Conservation (phyloP, 176 grass and related monocot species). For the Lolium perenne region DNA sequence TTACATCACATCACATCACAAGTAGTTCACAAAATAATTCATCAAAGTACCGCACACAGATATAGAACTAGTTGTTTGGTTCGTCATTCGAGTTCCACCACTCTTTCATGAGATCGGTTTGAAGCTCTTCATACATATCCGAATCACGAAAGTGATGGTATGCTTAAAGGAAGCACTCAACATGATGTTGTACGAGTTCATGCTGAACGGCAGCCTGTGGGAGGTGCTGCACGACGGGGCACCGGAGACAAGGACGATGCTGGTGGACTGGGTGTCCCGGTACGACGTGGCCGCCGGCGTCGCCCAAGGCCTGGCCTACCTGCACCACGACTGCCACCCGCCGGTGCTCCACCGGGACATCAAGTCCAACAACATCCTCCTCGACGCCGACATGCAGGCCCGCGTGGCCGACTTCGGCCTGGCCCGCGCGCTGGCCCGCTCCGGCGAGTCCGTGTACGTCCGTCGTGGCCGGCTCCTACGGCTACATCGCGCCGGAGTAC, state of each 20-base stretch:
- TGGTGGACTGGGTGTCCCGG: conserved; percentile 81
- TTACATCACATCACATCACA: too few species aligned
- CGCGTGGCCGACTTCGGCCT: conserved; percentile 92
- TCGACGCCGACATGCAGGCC: conserved; percentile 79
- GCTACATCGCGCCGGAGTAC: conserved; percentile 99
- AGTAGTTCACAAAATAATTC: too few species aligned
- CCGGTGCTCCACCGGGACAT: conserved; percentile 92
- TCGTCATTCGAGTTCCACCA: too few species aligned
- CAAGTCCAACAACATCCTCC: conserved; percentile 95
- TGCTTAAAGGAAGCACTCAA: too few species aligned
- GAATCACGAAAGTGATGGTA: too few species aligned
- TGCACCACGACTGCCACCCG: conserved; percentile 97
- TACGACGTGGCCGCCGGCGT: conserved; percentile 86
- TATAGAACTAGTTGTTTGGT: too few species aligned
- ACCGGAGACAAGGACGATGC: conserved; percentile 37
- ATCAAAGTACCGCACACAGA: too few species aligned
- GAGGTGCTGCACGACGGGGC: conserved; percentile 74
- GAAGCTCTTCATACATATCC: too few species aligned
- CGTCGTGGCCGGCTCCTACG: conserved; percentile 86
- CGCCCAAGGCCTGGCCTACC: conserved; percentile 84
- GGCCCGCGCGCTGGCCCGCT: conserved; percentile 55
- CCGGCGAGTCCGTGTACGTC: conserved; percentile 76
- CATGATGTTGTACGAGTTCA: conserved; percentile 99
- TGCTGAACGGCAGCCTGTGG: conserved; percentile 96
- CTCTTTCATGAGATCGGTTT: too few species aligned